Conservation (phyloP, 164 flowering plant species). For the Magnolia changhungtana region DNA sequence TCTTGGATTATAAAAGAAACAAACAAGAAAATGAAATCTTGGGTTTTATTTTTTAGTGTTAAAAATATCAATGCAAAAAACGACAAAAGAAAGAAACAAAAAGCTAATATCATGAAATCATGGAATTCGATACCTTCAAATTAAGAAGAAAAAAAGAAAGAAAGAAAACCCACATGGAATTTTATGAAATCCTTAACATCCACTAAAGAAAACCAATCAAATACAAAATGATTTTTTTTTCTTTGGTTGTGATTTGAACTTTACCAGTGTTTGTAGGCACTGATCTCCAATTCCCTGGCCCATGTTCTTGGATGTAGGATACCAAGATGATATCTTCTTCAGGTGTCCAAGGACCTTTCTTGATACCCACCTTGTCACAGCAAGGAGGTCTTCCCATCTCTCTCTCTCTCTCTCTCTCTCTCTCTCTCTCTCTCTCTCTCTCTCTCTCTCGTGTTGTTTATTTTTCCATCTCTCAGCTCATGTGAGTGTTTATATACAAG, state of each 20-base stretch:
- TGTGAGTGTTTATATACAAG: conserved; percentile 35
- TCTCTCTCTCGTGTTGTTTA: neutral
- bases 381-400: conserved; percentile 79
- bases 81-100: neutral
- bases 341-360: conserved; percentile 99
- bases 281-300: conserved; percentile 42
- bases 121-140: no score
- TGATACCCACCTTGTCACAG: conserved; percentile 78
- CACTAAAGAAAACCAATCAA: neutral
- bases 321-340: conserved; percentile 59
- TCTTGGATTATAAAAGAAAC: neutral
- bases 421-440: neutral
- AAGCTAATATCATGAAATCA: neutral
- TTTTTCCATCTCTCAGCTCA: conserved; percentile 9
- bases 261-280: conserved; percentile 38
- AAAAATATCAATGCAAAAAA: neutral
- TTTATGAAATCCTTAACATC: neutral
- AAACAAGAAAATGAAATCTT: neutral
- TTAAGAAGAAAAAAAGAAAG: neutral
- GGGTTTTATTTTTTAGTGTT: neutral
- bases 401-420: conserved; percentile 8
- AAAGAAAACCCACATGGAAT: conserved; percentile 2
- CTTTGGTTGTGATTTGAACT: neutral
- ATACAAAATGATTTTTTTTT: neutral
- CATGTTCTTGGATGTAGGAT: conserved; percentile 76